A percentile compares a stretch with the other conserved stretches of the same genome.
These are phyloP conservation scores for Trametes polyzona DNA, from an alignment of 1,284 basidiomycete species.

Conservation along the genomic window DNA sequence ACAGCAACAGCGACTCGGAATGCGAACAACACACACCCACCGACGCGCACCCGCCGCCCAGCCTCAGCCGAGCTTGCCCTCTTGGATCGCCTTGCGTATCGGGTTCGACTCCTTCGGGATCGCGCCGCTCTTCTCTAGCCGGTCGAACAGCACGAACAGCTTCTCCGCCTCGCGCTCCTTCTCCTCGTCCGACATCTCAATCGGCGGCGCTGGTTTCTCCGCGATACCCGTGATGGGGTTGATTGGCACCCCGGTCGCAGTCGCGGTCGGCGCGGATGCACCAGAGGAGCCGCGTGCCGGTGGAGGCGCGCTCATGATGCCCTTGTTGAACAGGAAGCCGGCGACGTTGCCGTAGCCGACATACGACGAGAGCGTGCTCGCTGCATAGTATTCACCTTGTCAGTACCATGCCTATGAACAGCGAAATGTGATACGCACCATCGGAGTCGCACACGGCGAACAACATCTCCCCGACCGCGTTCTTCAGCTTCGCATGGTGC, in stretches of 20 bases:
- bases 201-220: slow-evolving; percentile 41
- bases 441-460: slow-evolving; percentile 82
- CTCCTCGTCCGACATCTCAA: slow-evolving; percentile 88
- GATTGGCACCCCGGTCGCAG: slow-evolving; percentile 53
- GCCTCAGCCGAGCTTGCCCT: slow-evolving; percentile 46
- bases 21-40: neutral
- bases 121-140: slow-evolving; percentile 77
- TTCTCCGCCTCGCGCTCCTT: slow-evolving; percentile 91
- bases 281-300: slow-evolving; percentile 32
- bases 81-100: slow-evolving; percentile 69
- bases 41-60: neutral
- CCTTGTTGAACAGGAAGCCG: slow-evolving; percentile 89
- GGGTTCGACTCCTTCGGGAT: slow-evolving; percentile 70
- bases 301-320: slow-evolving; percentile 66
- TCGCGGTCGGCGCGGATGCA: slow-evolving; percentile 41
- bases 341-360: slow-evolving; percentile 94
- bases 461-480: slow-evolving; percentile 83
- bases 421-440: slow-evolving; percentile 49
- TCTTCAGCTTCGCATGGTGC: slow-evolving; percentile 72
- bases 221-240: slow-evolving; percentile 82
- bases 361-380: slow-evolving; percentile 66
- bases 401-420: neutral
- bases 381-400: slow-evolving; percentile 41
- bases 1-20: neutral
- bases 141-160: slow-evolving; percentile 87